phyloP scores from a whole-genome alignment of 768 basidiomycete species.

The Holtermanniella nyarrowii region DNA sequence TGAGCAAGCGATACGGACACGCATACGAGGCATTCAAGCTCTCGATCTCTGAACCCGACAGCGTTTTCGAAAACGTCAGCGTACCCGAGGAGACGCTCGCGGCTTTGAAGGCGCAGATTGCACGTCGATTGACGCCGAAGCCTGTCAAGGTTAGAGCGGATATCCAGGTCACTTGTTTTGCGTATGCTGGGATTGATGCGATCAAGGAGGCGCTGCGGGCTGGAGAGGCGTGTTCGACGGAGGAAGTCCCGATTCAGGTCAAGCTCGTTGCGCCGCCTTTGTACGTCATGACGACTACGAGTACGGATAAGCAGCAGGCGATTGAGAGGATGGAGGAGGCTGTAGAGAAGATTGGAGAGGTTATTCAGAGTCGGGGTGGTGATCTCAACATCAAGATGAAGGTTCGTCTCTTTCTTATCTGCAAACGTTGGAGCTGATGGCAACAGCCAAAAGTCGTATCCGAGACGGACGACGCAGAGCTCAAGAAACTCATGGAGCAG shows the following conservation, averaged over 20 bases:
- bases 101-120: constrained; percentile 70
- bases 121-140: constrained; percentile 89
- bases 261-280: constrained; percentile 92
- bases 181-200: constrained; percentile 88
- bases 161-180: constrained; percentile 93
- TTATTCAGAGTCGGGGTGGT: constrained; percentile 77
- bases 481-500: constrained; percentile 93
- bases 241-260: constrained; percentile 90
- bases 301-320: constrained; percentile 87
- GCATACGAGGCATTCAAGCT: constrained; percentile 97
- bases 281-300: constrained; percentile 90
- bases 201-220: constrained; percentile 84
- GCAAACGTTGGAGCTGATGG: background rate
- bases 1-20: constrained; percentile 84
- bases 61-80: constrained; percentile 65
- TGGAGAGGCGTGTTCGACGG: constrained; percentile 73
- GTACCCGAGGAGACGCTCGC: constrained; percentile 51
- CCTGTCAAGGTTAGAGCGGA: constrained; percentile 98
- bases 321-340: constrained; percentile 89
- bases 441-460: constrained; percentile 89
- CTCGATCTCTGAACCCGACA: constrained; percentile 69
- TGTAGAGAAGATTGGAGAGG: constrained; percentile 75
- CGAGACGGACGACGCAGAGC: constrained; percentile 93
- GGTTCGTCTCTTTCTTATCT: constrained; percentile 44
- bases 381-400: constrained; percentile 92